Conservation (phyloP, 805 yeast species). For the Blastobotrys robertii region DNA sequence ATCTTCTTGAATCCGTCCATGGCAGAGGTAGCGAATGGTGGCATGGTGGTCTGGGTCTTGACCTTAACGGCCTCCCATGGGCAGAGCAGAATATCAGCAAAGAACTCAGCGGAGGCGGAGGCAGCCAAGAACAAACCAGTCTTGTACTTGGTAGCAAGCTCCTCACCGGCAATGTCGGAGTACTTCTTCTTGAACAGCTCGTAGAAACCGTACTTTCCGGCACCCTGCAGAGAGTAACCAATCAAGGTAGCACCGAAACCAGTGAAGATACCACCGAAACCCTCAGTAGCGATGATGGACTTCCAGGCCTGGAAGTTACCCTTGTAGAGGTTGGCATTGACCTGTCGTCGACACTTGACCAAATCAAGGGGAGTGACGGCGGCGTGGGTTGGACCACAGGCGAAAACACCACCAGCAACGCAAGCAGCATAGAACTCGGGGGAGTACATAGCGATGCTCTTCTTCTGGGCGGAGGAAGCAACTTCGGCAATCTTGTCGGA, state of each 20-base stretch:
- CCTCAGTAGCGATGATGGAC: slow-evolving; percentile 62
- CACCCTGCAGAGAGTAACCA: slow-evolving; percentile 94
- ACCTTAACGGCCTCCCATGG: slow-evolving; percentile 96
- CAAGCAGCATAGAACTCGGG: slow-evolving; percentile 63
- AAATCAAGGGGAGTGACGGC: slow-evolving; percentile 88
- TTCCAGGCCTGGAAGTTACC: slow-evolving; percentile 78
- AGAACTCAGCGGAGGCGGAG: slow-evolving; percentile 86
- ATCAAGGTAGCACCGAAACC: slow-evolving; percentile 89
- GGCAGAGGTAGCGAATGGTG: slow-evolving; percentile 63
- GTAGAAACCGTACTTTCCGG: slow-evolving; percentile 94
- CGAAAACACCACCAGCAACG: slow-evolving; percentile 63
- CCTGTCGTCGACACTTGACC: slow-evolving; percentile 91
- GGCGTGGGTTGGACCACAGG: slow-evolving; percentile 96
- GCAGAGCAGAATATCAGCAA: slow-evolving; percentile 84
- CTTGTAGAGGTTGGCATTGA: slow-evolving; percentile 58
- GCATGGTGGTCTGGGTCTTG: slow-evolving; percentile 84
- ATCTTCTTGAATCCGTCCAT: slow-evolving; percentile 60
- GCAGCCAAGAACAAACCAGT: slow-evolving; percentile 73
- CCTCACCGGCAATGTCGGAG: slow-evolving; percentile 55
- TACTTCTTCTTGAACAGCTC: slow-evolving; percentile 82
- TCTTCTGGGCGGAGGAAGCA: slow-evolving; percentile 15
- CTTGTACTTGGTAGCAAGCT: slow-evolving; percentile 48
- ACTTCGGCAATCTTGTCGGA: slow-evolving; percentile 20
- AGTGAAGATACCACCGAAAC: slow-evolving; percentile 65
- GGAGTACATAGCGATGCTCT: slow-evolving; percentile 38